A percentile compares a stretch with the other conserved stretches of the same genome.
Evolutionary conservation across 2,329 filamentous ascomycete genomes (phyloP).

Genomic region (Tolypocladium sp.): DNA sequence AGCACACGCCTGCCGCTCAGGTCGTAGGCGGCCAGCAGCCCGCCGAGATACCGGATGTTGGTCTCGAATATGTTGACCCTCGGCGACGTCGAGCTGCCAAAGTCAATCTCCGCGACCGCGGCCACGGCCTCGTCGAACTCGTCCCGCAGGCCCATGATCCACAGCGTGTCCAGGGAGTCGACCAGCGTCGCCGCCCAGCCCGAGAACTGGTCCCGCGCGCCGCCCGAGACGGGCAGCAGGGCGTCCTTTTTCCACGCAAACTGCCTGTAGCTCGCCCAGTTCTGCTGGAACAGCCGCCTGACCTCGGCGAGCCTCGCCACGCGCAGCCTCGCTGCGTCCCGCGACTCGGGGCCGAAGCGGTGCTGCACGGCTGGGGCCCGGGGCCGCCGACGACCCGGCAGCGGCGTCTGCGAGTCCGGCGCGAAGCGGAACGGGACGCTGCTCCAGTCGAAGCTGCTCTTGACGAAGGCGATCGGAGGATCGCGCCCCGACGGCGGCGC

Average conservation of each 20-base stretch:
- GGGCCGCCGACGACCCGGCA: conserved; percentile 12
- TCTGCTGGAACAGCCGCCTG: conserved; percentile 21
- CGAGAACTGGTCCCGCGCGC: conserved; percentile 47
- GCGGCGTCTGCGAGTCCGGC: conserved; percentile 11
- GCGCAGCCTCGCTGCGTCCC: conserved; percentile 12
- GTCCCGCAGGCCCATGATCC: conserved; percentile 59
- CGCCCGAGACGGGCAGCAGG: conserved; percentile 45
- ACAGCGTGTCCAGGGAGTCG: conserved; percentile 61
- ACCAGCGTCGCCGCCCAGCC: conserved; percentile 61
- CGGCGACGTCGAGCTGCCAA: conserved; percentile 36
- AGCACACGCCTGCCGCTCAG: conserved; percentile 48
- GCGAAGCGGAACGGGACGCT: conserved; percentile 16
- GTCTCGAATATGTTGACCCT: conserved; percentile 62
- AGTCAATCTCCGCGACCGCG: conserved; percentile 51
- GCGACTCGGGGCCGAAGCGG: conserved; percentile 18
- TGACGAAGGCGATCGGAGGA: conserved; percentile 3
- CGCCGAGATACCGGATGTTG: conserved; percentile 62
- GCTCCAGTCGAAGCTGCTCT: conserved; percentile 28
- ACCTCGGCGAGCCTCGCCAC: conserved; percentile 23
- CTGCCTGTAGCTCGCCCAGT: conserved; percentile 45
- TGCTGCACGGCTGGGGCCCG: conserved; percentile 26
- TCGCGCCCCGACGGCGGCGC: not conserved
- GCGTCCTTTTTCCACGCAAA: conserved; percentile 58
- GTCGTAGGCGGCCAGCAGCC: conserved; percentile 61
- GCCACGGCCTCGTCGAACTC: conserved; percentile 57